Percentiles rank a stretch among this genome's conserved stretches.
Evolutionary conservation across 768 basidiomycete genomes (phyloP).

Genomic region (Boletus pseudo-olivaceus): DNA sequence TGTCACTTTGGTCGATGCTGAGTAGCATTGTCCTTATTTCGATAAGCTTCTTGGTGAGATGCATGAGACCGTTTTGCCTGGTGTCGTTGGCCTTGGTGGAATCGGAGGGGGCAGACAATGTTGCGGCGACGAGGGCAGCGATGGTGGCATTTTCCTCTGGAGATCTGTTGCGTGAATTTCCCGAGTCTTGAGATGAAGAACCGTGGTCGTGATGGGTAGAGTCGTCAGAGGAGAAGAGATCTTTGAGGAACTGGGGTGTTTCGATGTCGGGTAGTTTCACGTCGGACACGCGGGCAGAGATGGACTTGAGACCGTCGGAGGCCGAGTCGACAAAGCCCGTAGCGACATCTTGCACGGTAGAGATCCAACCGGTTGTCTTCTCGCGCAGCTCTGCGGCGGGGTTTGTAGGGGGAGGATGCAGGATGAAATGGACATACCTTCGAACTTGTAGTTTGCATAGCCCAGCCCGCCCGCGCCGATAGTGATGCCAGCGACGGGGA

Average conservation of each 20-base stretch:
- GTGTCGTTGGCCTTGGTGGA: conserved; percentile 33
- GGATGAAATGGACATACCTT: conserved; percentile 53
- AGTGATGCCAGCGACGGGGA: conserved; percentile 85
- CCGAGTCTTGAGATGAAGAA: conserved; percentile 35
- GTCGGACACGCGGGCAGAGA: conserved; percentile 55
- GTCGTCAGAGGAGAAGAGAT: conserved; percentile 42
- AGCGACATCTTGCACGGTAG: conserved; percentile 59
- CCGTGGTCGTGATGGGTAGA: conserved; percentile 32
- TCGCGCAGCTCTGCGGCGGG: conserved; percentile 61
- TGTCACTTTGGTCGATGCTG: conserved; percentile 93
- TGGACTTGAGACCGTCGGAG: conserved; percentile 60
- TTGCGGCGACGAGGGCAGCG: conserved; percentile 73
- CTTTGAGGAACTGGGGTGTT: conserved; percentile 66
- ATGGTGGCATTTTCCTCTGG: conserved; percentile 58
- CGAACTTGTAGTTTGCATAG: conserved; percentile 96
- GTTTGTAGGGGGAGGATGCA: background rate
- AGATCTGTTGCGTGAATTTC: conserved; percentile 40
- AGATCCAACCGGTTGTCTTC: conserved; percentile 64
- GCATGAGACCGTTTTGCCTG: conserved; percentile 82
- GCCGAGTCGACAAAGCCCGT: conserved; percentile 65
- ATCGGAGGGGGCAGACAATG: conserved; percentile 74
- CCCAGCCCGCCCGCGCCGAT: conserved; percentile 89
- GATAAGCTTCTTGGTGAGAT: conserved; percentile 91
- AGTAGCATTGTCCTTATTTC: conserved; percentile 94
- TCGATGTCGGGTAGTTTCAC: conserved; percentile 58